phyloP scores from a whole-genome alignment of 2,329 filamentous ascomycete species.

The Corynespora cassiicola region DNA sequence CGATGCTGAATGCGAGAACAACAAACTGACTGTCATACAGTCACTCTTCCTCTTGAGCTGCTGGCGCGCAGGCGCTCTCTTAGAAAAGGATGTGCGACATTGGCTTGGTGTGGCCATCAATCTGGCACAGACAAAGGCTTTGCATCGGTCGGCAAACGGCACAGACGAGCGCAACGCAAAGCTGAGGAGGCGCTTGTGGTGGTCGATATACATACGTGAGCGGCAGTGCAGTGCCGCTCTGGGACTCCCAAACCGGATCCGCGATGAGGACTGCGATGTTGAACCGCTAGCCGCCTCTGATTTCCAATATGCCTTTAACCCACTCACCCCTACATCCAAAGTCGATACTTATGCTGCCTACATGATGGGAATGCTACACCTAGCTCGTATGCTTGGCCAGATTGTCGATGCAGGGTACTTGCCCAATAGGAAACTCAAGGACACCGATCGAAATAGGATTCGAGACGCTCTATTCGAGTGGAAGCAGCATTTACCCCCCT shows the following conservation, averaged over 20 bases:
- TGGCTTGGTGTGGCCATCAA: conserved; percentile 56
- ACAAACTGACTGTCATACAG: conserved; percentile 59
- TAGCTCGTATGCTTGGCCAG: conserved; percentile 46
- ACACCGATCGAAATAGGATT: conserved; percentile 23
- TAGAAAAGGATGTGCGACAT: conserved; percentile 45
- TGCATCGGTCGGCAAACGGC: conserved; percentile 46
- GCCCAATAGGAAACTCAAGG: conserved; percentile 24
- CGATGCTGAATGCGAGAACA: conserved; percentile 60
- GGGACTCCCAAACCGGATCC: conserved; percentile 55
- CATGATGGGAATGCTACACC: conserved; percentile 45
- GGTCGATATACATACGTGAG: conserved; percentile 61
- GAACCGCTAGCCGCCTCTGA: conserved; percentile 46
- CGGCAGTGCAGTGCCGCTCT: conserved; percentile 55
- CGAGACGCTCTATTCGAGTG: conserved; percentile 47
- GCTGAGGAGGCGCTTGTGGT: conserved; percentile 59
- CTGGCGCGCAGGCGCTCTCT: conserved; percentile 57
- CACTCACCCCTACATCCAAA: conserved; percentile 31
- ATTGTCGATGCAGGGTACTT: conserved; percentile 48
- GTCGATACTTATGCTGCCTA: conserved; percentile 42
- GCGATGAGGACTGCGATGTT: conserved; percentile 58
- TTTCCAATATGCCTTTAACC: conserved; percentile 41
- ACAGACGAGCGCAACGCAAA: conserved; percentile 36
- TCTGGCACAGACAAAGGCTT: conserved; percentile 57
- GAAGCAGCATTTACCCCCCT: conserved; percentile 46
- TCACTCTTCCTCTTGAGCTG: conserved; percentile 63